Evolutionary conservation across 768 basidiomycete species (phyloP).

Genomic region (Russula virescens): DNA sequence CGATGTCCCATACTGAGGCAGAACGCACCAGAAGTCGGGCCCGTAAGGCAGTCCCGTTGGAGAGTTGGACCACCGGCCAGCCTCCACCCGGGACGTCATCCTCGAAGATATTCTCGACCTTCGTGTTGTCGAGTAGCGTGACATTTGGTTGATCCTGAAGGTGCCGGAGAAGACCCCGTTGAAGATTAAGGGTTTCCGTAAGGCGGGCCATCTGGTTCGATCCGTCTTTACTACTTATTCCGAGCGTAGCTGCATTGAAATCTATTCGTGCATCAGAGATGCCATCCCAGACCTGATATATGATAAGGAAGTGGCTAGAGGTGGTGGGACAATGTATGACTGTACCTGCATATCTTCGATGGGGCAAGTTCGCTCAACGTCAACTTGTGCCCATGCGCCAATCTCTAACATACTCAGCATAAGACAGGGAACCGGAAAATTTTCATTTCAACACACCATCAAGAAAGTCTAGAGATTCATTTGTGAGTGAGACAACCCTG

Average conservation of each 20-base stretch:
- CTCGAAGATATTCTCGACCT: conserved; percentile 63
- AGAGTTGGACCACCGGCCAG: conserved; percentile 79
- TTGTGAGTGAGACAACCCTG: conserved; percentile 82
- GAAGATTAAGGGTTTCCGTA: conserved; percentile 91
- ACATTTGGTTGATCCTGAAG: conserved; percentile 50
- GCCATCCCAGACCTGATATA: conserved; percentile 82
- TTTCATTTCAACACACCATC: conserved; percentile 39
- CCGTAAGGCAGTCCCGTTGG: conserved; percentile 57
- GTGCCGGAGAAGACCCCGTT: conserved; percentile 70
- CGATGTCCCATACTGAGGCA: neutral
- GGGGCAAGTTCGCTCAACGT: conserved; percentile 56
- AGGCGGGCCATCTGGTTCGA: conserved; percentile 66
- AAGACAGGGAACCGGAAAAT: neutral
- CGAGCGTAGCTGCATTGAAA: conserved; percentile 55
- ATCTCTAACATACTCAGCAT: conserved; percentile 45
- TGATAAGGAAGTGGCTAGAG: conserved; percentile 4
- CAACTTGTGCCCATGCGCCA: conserved; percentile 80
- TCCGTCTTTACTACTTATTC: conserved; percentile 24
- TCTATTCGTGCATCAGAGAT: conserved; percentile 71
- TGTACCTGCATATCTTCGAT: conserved; percentile 83
- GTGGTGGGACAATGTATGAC: neutral
- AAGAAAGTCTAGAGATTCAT: conserved; percentile 61
- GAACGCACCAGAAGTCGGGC: conserved; percentile 67
- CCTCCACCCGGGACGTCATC: conserved; percentile 46
- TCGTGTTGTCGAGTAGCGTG: conserved; percentile 63